Percentiles rank a stretch among this genome's conserved stretches.
phyloP scores from a whole-genome alignment of 768 basidiomycete species.

The Boletus coccyginus region DNA sequence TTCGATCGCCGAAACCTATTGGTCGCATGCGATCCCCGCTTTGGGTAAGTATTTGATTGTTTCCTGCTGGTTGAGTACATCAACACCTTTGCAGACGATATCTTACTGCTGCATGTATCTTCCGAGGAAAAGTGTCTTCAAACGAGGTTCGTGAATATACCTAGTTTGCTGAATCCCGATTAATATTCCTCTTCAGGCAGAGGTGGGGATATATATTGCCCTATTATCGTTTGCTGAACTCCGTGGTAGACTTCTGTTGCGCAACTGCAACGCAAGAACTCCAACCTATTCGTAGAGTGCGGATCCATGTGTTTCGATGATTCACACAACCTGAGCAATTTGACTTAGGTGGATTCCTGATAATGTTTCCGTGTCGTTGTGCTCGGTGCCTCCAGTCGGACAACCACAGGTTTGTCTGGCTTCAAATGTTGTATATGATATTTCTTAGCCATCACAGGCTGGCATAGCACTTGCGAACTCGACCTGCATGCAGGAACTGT shows the following conservation, averaged over 20 bases:
- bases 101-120: conserved; percentile 83
- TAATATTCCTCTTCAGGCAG: conserved; percentile 39
- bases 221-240: conserved; percentile 3
- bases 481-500: conserved; percentile 82
- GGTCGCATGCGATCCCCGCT: conserved; percentile 78
- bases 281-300: conserved; percentile 76
- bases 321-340: not conserved
- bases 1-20: conserved; percentile 81
- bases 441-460: conserved; percentile 39
- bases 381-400: conserved; percentile 81
- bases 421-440: not conserved
- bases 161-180: not conserved
- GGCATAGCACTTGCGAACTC: conserved; percentile 75
- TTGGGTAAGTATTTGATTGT: conserved; percentile 45
- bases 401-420: conserved; percentile 54
- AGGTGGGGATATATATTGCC: conserved; percentile 39
- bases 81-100: conserved; percentile 55
- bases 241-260: conserved; percentile 57
- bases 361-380: conserved; percentile 81
- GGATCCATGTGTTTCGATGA: conserved; percentile 15
- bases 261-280: conserved; percentile 75
- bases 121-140: conserved; percentile 79
- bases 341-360: conserved; percentile 79
- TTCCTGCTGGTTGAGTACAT: not conserved
- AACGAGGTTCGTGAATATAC: conserved; percentile 58